A percentile compares a stretch with the other conserved stretches of the same genome.
Evolutionary conservation across 1,284 basidiomycete genomes (phyloP).

Genomic region (Coniophora puteana): DNA sequence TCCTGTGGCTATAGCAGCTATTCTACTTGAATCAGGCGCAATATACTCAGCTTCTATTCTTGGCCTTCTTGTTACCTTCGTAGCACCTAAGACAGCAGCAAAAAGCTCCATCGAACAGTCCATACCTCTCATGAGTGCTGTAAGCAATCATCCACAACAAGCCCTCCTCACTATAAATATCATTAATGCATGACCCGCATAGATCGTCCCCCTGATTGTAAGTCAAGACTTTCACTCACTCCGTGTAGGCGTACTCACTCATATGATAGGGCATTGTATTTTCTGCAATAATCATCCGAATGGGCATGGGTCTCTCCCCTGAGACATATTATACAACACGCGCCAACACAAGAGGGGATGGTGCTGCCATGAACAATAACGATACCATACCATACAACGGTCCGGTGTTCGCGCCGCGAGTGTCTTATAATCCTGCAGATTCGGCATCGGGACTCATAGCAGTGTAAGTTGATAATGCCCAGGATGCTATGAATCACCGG

Average conservation of each 20-base stretch:
- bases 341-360: no score
- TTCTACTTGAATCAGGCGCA: constrained; percentile 31
- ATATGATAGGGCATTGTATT: constrained; percentile 26
- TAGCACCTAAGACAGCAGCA: no score
- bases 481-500: no score
- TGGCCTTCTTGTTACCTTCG: constrained; percentile 28
- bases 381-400: no score
- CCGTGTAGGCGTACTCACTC: background rate
- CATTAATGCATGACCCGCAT: no score
- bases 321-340: no score
- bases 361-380: no score
- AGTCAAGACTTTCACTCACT: background rate
- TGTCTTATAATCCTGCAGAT: no score
- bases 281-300: constrained; percentile 31
- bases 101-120: constrained; percentile 35
- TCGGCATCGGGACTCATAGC: no score
- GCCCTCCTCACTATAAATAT: no score
- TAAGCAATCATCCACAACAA: constrained; percentile 8
- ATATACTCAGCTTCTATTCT: constrained; percentile 30
- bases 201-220: constrained; percentile 1
- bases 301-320: constrained; percentile 29
- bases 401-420: no score
- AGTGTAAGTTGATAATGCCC: no score
- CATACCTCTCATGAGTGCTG: constrained; percentile 33
- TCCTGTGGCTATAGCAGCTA: constrained; percentile 32